A percentile compares a stretch with the other conserved stretches of the same genome.
phyloP scores from a whole-genome alignment of 192 early-diverging fungal species.

The Backusella liffmaniae region DNA sequence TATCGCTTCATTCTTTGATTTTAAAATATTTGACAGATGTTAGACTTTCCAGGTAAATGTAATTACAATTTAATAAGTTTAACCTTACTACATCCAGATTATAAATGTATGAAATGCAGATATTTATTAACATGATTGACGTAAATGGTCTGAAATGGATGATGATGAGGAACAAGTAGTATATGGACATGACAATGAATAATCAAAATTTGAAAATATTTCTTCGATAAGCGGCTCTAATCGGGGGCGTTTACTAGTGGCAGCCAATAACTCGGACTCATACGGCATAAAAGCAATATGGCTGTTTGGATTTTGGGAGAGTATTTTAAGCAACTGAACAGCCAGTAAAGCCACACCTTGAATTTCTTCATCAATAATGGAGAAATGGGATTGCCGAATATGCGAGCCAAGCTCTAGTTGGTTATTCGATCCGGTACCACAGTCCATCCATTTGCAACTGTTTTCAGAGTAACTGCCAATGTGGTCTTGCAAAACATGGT shows the following conservation, averaged over 20 bases:
- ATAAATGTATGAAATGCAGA: not conserved
- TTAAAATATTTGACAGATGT: not conserved
- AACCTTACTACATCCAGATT: too few species aligned
- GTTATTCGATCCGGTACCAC: not conserved
- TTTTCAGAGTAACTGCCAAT: not conserved
- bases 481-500: slow-evolving; percentile 52
- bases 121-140: not conserved
- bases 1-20: not conserved
- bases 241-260: slow-evolving; percentile 18
- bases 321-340: slow-evolving; percentile 9
- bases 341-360: slow-evolving; percentile 22
- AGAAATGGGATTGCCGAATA: slow-evolving; percentile 6
- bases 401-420: not conserved
- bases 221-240: slow-evolving; percentile 8
- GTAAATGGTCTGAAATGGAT: not conserved
- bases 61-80: too few species aligned
- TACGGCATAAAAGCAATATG: slow-evolving; percentile 26
- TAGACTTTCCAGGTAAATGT: too few species aligned
- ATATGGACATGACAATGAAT: not conserved
- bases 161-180: not conserved
- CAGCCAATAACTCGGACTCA: slow-evolving; percentile 19
- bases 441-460: not conserved
- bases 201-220: slow-evolving; percentile 25
- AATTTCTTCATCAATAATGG: not conserved
- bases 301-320: slow-evolving; percentile 20